Evolutionary conservation across 2,329 filamentous ascomycete species (phyloP), one percentile per base, ranked within the genome.

Genomic region (Aspergillus pseudoterreus): DNA sequence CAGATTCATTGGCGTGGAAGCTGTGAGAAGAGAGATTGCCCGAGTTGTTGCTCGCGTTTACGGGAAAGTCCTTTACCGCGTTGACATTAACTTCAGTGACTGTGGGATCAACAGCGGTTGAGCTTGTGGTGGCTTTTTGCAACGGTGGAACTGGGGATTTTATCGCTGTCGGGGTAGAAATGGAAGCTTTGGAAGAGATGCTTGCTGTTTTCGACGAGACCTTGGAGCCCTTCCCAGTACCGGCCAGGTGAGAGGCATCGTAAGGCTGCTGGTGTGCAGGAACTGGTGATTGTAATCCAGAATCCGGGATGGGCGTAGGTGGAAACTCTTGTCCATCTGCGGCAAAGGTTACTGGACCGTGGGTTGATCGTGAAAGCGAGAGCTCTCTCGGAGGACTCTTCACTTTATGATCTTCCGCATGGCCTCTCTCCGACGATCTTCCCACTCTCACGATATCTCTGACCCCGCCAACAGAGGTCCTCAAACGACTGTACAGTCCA

Each of bases 401-500:
- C 14, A 58, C 47, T 17, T 54, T 51, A 46, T 61, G 45, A 3
- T 54, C 53, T 9, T 70, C 70, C 22, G 55, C 47, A 6, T 62
- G 47, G 33, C 54, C 56, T 38, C 60, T 63, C 46, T 71, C 67
- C 22, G 63, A 56, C 33, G 62, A 61, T 54, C 63, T 71, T 43
- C 65, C 61, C 35, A 63, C 65, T 30, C 63, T 68, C 30, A 71
- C 70, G 47, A 72, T 76, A 50, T 84, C 82, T 58, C 82, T 86
- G 41, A 79, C 82, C 12, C 79, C 88, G 14, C 86, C 87, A n/a
- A 95, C 89, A 0, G 86, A 91, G 51, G 89, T 89, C 66, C 86
- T 85, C 61, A 97, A 80, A 35, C 91, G 85, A 71, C 82, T 94
- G 70, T 96, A 97, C 35, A 97, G 75, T 1, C 92, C 91, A 65